Evolutionary conservation across 352 stramenopile species (phyloP).

Genomic region (Phytophthora macrochlamydospora): DNA sequence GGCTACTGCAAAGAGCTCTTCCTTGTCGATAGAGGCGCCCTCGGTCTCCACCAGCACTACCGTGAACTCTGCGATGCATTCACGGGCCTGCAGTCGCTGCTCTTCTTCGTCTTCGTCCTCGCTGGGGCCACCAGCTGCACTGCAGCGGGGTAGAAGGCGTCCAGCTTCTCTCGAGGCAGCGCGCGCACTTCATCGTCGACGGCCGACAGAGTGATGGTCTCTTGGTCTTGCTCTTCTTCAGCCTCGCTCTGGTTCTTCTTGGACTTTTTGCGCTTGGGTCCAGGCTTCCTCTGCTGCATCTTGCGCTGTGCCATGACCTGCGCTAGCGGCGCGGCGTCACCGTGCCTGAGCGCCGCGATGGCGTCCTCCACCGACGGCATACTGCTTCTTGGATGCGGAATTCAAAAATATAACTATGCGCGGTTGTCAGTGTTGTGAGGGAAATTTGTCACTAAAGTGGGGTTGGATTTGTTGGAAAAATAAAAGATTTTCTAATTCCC

Average conservation of each 20-base stretch:
- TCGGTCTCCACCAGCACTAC: slow-evolving; percentile 64
- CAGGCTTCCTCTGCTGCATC: slow-evolving; percentile 26
- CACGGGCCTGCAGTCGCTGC: slow-evolving; percentile 39
- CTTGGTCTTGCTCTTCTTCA: slow-evolving; percentile 11
- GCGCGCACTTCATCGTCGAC: slow-evolving; percentile 66
- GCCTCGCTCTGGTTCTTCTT: slow-evolving; percentile 27
- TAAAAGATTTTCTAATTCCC: slow-evolving; percentile 30
- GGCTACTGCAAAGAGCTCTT: slow-evolving; percentile 61
- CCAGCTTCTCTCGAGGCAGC: slow-evolving; percentile 47
- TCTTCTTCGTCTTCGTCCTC: slow-evolving; percentile 33
- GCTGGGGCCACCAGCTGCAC: slow-evolving; percentile 35
- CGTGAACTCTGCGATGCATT: slow-evolving; percentile 60
- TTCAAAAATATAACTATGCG: slow-evolving; percentile 23
- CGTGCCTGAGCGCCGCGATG: slow-evolving; percentile 42
- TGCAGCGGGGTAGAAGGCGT: slow-evolving; percentile 58
- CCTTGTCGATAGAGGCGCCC: slow-evolving; percentile 53
- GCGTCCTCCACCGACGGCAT: slow-evolving; percentile 38
- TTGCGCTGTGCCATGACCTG: slow-evolving; percentile 44
- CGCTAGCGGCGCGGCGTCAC: slow-evolving; percentile 40
- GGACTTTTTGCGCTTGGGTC: slow-evolving; percentile 27
- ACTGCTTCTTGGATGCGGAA: slow-evolving; percentile 22
- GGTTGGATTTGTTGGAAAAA: background rate
- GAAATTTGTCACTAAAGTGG: slow-evolving; percentile 7
- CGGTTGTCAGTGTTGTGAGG: slow-evolving; percentile 2
- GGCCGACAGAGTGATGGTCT: slow-evolving; percentile 4